phyloP scores from a whole-genome alignment of 768 basidiomycete species.

The Crassisporium funariophilum region DNA sequence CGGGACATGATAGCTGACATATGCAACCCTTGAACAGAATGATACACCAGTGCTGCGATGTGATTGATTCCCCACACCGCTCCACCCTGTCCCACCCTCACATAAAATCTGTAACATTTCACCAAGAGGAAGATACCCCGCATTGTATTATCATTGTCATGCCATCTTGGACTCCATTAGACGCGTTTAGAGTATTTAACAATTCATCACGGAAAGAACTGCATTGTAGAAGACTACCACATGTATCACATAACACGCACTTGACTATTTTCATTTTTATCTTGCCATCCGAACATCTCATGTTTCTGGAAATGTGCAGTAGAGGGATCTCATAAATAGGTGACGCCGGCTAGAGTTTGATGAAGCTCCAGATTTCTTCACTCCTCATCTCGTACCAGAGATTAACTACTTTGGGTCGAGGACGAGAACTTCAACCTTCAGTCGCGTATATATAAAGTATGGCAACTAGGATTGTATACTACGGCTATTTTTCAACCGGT shows the following conservation, averaged over 20 bases:
- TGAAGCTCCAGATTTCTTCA: neutral
- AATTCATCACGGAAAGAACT: slow-evolving; percentile 16
- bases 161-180: slow-evolving; percentile 15
- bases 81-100: neutral
- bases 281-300: neutral
- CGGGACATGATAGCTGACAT: too few species aligned
- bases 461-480: too few species aligned
- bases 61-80: slow-evolving; percentile 36
- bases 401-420: too few species aligned
- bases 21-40: slow-evolving; percentile 45
- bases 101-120: slow-evolving; percentile 2
- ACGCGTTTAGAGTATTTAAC: slow-evolving; percentile 19
- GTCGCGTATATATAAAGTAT: too few species aligned
- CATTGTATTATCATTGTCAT: slow-evolving; percentile 22
- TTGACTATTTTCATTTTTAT: slow-evolving; percentile 6
- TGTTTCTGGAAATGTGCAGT: too few species aligned
- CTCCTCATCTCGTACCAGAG: too few species aligned
- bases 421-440: too few species aligned
- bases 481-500: too few species aligned
- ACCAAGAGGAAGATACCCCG: slow-evolving; percentile 6
- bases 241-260: slow-evolving; percentile 16
- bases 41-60: slow-evolving; percentile 48
- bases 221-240: slow-evolving; percentile 13
- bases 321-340: too few species aligned
- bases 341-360: neutral